phyloP scores from a whole-genome alignment of 768 basidiomycete species.

The Collybia sordida region DNA sequence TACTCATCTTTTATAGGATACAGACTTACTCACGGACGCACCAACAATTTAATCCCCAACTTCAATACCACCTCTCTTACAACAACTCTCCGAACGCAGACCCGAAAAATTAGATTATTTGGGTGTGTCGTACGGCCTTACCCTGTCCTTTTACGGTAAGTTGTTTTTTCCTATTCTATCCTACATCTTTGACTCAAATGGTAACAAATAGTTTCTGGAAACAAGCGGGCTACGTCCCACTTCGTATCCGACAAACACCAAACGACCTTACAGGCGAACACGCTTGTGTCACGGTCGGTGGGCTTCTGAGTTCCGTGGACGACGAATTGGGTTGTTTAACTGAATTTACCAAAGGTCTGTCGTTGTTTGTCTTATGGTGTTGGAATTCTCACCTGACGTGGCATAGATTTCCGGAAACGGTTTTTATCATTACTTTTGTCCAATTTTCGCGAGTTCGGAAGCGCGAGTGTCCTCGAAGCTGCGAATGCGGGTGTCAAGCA shows the following conservation, averaged over 20 bases:
- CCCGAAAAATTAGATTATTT: constrained; percentile 92
- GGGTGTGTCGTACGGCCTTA: constrained; percentile 95
- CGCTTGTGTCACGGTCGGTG: constrained; percentile 92
- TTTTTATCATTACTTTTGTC: constrained; percentile 90
- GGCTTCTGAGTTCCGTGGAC: constrained; percentile 66
- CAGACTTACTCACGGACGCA: constrained; percentile 71
- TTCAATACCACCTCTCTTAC: constrained; percentile 91
- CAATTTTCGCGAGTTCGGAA: constrained; percentile 92
- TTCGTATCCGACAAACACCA: constrained; percentile 90
- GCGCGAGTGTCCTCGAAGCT: constrained; percentile 87
- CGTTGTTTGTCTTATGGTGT: too few species aligned
- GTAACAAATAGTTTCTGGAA: constrained; percentile 88
- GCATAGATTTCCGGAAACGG: constrained; percentile 91
- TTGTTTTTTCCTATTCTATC: too few species aligned
- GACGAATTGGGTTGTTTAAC: constrained; percentile 77
- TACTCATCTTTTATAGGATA: constrained; percentile 20
- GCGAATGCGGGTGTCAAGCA: constrained; percentile 64
- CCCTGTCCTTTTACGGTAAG: constrained; percentile 75
- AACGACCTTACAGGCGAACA: constrained; percentile 97
- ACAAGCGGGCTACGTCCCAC: constrained; percentile 83
- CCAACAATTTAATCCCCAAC: constrained; percentile 69
- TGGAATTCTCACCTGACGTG: too few species aligned
- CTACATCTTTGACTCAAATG: too few species aligned
- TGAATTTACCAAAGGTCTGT: constrained; percentile 82
- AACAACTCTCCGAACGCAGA: constrained; percentile 84